Evolutionary conservation across 2,329 filamentous ascomycete genomes (phyloP).

Genomic region (Periconia macrospinosa): DNA sequence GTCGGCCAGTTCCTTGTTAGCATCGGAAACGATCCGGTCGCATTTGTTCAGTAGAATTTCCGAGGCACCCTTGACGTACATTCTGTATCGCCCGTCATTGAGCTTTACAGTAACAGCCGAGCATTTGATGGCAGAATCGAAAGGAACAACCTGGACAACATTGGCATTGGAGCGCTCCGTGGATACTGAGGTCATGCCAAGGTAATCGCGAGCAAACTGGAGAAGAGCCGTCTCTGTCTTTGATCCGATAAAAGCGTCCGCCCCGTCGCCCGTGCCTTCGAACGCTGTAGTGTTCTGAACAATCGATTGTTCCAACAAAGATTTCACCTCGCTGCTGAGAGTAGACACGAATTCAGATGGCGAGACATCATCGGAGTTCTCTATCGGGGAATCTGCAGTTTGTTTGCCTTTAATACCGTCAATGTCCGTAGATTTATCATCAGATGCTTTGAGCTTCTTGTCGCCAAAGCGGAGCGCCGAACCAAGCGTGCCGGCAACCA

Average conservation of each 20-base stretch:
- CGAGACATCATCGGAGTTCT: conserved; percentile 52
- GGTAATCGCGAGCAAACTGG: conserved; percentile 66
- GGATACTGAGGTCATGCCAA: conserved; percentile 64
- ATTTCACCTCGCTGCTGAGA: conserved; percentile 56
- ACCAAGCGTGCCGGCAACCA: conserved; percentile 72
- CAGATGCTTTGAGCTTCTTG: conserved; percentile 34
- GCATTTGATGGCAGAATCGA: conserved; percentile 69
- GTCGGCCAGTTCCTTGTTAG: conserved; percentile 58
- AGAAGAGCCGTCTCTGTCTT: conserved; percentile 78
- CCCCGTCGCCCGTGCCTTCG: conserved; percentile 43
- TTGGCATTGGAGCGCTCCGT: conserved; percentile 65
- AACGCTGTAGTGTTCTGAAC: conserved; percentile 46
- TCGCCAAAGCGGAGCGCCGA: conserved; percentile 59
- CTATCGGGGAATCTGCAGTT: conserved; percentile 35
- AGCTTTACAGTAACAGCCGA: conserved; percentile 67
- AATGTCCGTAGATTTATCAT: conserved; percentile 17
- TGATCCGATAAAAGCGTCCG: conserved; percentile 67
- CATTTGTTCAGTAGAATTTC: conserved; percentile 55
- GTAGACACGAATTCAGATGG: conserved; percentile 57
- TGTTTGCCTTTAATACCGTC: conserved; percentile 38
- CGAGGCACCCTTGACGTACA: conserved; percentile 57
- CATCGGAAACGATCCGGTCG: conserved; percentile 60
- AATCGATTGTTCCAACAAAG: conserved; percentile 61
- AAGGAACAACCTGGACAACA: conserved; percentile 60
- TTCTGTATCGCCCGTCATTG: conserved; percentile 57